Evolutionary conservation across 495 filamentous ascomycete genomes (phyloP).

Genomic region (Talaromyces trachyspermus): DNA sequence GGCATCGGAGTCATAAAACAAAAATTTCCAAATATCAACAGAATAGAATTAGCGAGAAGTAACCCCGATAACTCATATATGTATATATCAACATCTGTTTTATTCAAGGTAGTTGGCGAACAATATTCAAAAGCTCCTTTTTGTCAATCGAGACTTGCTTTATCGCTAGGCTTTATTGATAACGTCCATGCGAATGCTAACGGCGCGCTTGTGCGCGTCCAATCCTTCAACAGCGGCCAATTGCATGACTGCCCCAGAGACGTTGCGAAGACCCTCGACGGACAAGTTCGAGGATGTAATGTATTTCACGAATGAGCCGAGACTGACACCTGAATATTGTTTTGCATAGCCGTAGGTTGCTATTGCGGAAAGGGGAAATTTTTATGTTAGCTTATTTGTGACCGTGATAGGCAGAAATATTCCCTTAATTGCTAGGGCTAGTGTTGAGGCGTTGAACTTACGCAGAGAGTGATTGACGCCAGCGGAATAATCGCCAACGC

Average conservation of each 20-base stretch:
- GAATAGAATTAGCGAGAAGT: no score
- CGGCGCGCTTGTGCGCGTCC: constrained; percentile 88
- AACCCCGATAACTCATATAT: no score
- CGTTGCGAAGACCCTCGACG: constrained; percentile 70
- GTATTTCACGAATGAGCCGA: constrained; percentile 92
- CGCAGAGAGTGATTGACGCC: constrained; percentile 95
- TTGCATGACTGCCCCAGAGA: constrained; percentile 86
- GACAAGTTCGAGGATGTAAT: constrained; percentile 90
- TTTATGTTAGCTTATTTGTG: neutral
- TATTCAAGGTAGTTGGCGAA: no score
- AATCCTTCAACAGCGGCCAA: constrained; percentile 89
- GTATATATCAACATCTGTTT: no score
- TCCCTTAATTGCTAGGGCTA: no score
- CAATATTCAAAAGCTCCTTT: no score
- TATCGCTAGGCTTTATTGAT: constrained; percentile 39
- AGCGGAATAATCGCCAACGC: constrained; percentile 94
- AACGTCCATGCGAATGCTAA: constrained; percentile 72
- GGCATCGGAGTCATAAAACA: neutral
- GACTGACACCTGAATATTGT: constrained; percentile 96
- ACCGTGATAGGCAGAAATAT: neutral
- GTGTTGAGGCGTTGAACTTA: no score
- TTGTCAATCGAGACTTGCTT: no score
- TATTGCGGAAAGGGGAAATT: constrained; percentile 30
- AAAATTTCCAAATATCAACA: neutral
- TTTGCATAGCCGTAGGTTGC: constrained; percentile 96